Conservation (phyloP, 192 early-diverging fungal genomes). For the Backusella circina region DNA sequence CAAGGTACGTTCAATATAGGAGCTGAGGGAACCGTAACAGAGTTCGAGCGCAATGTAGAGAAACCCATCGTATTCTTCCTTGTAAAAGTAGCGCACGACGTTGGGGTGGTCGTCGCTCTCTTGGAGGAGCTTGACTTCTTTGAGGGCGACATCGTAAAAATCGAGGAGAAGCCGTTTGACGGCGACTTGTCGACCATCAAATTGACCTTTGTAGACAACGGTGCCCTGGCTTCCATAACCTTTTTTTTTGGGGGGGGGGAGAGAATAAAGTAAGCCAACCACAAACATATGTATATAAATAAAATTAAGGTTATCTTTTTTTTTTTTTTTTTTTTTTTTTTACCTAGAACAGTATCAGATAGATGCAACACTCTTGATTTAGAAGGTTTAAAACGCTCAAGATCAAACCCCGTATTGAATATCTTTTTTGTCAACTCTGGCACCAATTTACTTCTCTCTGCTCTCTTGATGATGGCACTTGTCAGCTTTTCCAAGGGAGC, state of each 20-base stretch:
- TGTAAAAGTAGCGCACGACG: slow-evolving; percentile 92
- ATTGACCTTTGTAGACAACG: slow-evolving; percentile 88
- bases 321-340: neutral
- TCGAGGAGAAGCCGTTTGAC: slow-evolving; percentile 93
- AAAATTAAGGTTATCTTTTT: too few species aligned
- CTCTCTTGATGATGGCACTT: slow-evolving; percentile 1
- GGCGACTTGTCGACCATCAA: slow-evolving; percentile 88
- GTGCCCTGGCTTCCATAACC: slow-evolving; percentile 97
- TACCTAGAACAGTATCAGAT: slow-evolving; percentile 27
- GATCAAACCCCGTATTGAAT: neutral
- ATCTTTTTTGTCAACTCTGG: neutral
- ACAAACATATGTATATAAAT: too few species aligned
- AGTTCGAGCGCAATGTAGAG: slow-evolving; percentile 97
- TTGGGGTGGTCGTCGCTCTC: slow-evolving; percentile 96
- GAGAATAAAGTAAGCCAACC: neutral
- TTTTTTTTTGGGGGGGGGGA: too few species aligned
- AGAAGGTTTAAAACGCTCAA: neutral
- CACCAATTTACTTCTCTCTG: neutral
- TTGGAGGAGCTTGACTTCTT: slow-evolving; percentile 88
- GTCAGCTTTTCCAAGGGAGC: neutral
- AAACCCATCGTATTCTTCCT: slow-evolving; percentile 83
- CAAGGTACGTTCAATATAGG: slow-evolving; percentile 66
- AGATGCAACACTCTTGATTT: slow-evolving; percentile 14
- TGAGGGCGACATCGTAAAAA: slow-evolving; percentile 93
- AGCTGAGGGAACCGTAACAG: slow-evolving; percentile 82